Conservation (phyloP, 768 basidiomycete genomes). For the Tulasnella sp. region DNA sequence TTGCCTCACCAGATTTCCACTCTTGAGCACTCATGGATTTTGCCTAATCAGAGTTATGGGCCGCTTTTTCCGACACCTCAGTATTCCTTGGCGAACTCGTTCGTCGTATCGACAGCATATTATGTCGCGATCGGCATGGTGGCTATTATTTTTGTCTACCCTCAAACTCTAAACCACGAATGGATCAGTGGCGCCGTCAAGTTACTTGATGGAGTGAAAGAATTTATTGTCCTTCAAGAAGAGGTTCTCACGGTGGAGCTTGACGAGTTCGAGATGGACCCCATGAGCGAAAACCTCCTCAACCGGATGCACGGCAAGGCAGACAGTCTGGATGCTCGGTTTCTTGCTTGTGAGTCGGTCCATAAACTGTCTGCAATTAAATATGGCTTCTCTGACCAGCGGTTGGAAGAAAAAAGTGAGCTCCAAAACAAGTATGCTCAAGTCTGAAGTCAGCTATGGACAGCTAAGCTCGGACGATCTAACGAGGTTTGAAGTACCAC, state of each 20-base stretch:
- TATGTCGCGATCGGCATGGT: constrained; percentile 1
- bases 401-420: too few species aligned
- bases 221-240: constrained; percentile 1
- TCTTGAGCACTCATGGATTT: too few species aligned
- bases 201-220: neutral
- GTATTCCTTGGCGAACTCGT: constrained; percentile 3
- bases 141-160: constrained; percentile 1
- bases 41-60: neutral
- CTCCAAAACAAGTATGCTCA: constrained; percentile 3
- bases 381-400: too few species aligned
- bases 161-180: constrained; percentile 9
- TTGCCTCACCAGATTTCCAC: too few species aligned
- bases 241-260: neutral
- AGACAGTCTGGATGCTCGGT: neutral
- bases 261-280: neutral
- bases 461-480: constrained; percentile 27
- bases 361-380: neutral
- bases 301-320: neutral
- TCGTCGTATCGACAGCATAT: constrained; percentile 9
- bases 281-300: neutral
- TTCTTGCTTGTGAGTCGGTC: constrained; percentile 3
- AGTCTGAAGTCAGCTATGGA: constrained; percentile 7
- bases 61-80: constrained; percentile 9
- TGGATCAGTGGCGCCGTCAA: neutral
- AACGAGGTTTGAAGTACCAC: constrained; percentile 28